Percentiles rank a stretch among this genome's conserved stretches.
These are phyloP conservation scores for Picochlorum sp. DNA, from an alignment of 139 green algal species.

Conservation along the genomic window DNA sequence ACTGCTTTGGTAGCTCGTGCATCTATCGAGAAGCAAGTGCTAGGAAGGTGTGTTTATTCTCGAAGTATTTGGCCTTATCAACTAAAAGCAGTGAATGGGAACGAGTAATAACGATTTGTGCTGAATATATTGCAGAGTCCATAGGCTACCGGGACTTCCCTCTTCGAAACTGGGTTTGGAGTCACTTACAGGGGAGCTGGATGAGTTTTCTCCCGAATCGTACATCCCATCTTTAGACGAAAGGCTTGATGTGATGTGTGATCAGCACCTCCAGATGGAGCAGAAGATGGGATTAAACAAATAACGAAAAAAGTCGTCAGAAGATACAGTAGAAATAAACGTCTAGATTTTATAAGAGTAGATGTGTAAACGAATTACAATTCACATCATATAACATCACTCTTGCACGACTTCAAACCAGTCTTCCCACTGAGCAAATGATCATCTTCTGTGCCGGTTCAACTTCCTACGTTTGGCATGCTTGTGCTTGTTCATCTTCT, in stretches of 20 bases:
- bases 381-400: no score
- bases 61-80: not conserved
- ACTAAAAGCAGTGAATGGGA: no score
- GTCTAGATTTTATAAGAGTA: not conserved
- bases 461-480: slow-evolving; percentile 36
- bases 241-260: slow-evolving; percentile 20
- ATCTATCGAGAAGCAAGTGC: slow-evolving; percentile 69
- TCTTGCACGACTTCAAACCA: no score
- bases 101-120: no score
- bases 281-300: slow-evolving; percentile 14
- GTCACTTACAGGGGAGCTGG: slow-evolving; percentile 58
- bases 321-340: not conserved
- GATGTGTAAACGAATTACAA: no score
- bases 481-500: slow-evolving; percentile 62
- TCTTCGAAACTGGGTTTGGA: slow-evolving; percentile 63
- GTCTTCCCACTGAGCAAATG: no score
- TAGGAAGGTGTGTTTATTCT: slow-evolving; percentile 29
- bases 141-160: slow-evolving; percentile 50
- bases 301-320: not conserved
- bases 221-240: slow-evolving; percentile 48
- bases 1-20: slow-evolving; percentile 50
- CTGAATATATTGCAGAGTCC: slow-evolving; percentile 22
- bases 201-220: slow-evolving; percentile 62
- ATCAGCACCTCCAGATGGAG: slow-evolving; percentile 73
- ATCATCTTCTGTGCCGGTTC: slow-evolving; percentile 4